These are phyloP conservation scores for Letharia lupina DNA, from an alignment of 495 filamentous ascomycete genomes.

Conservation along the genomic window DNA sequence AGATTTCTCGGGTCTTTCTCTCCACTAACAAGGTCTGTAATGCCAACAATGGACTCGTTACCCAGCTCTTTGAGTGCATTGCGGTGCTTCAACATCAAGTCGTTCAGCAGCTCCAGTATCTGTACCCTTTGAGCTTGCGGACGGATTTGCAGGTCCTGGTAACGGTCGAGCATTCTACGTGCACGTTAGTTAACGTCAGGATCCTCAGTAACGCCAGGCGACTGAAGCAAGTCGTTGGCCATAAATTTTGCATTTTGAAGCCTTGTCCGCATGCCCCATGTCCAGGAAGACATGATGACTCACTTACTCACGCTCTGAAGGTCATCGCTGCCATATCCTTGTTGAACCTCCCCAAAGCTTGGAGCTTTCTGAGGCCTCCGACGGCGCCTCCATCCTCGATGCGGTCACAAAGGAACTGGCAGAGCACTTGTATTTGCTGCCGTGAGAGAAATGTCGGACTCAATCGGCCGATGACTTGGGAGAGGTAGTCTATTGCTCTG, in stretches of 20 bases:
- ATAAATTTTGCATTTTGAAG: background rate
- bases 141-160: slow-evolving; percentile 53
- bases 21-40: slow-evolving; percentile 61
- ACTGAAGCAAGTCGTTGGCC: background rate
- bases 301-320: slow-evolving; percentile 42
- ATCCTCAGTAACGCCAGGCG: background rate
- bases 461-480: slow-evolving; percentile 52
- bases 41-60: slow-evolving; percentile 51
- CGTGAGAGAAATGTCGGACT: slow-evolving; percentile 52
- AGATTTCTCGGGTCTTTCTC: slow-evolving; percentile 73
- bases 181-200: background rate
- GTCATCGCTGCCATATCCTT: slow-evolving; percentile 41
- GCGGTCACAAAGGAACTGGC: slow-evolving; percentile 52
- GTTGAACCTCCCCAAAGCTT: slow-evolving; percentile 42
- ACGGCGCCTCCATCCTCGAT: slow-evolving; percentile 52
- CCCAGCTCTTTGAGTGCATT: slow-evolving; percentile 48
- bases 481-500: slow-evolving; percentile 61
- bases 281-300: slow-evolving; percentile 10
- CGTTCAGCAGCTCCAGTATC: slow-evolving; percentile 55
- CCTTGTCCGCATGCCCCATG: background rate
- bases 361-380: slow-evolving; percentile 40
- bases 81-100: slow-evolving; percentile 57
- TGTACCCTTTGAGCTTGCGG: slow-evolving; percentile 54
- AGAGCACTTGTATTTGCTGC: slow-evolving; percentile 57
- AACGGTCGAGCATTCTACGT: slow-evolving; percentile 41